These are phyloP conservation scores for Podaxis carcinomalis DNA, from an alignment of 768 basidiomycete genomes.

Conservation along the genomic window DNA sequence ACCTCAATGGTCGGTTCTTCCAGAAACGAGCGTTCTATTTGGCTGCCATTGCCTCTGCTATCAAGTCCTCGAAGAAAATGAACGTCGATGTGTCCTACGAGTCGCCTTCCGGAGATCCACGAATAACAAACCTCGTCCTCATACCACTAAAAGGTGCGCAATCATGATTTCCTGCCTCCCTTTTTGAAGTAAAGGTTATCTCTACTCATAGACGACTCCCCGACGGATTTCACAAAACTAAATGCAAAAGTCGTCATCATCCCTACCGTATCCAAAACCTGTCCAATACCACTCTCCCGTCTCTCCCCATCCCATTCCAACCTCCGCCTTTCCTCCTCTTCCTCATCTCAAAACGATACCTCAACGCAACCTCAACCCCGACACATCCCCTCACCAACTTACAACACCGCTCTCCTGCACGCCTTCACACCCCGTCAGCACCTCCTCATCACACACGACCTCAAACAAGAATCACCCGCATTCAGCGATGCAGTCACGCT, in stretches of 20 bases:
- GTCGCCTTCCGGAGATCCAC: constrained; percentile 54
- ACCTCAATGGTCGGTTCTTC: constrained; percentile 83
- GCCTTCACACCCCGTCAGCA: constrained; percentile 43
- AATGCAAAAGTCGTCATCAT: constrained; percentile 72
- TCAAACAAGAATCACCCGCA: constrained; percentile 52
- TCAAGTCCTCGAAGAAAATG: constrained; percentile 42
- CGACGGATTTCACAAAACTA: constrained; percentile 59
- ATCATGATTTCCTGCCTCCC: constrained; percentile 17
- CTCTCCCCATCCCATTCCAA: constrained; percentile 77
- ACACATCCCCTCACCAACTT: constrained; percentile 61
- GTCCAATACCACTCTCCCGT: constrained; percentile 61
- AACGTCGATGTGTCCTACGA: constrained; percentile 61
- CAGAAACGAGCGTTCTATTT: constrained; percentile 92
- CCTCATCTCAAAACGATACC: constrained; percentile 14
- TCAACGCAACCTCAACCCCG: constrained; percentile 17
- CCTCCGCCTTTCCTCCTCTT: constrained; percentile 23
- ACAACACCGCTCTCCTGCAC: constrained; percentile 71
- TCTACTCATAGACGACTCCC: constrained; percentile 39
- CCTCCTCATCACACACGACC: constrained; percentile 48
- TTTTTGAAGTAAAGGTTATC: constrained; percentile 16
- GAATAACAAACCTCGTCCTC: constrained; percentile 63
- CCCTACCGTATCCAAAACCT: constrained; percentile 53
- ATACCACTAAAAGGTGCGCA: constrained; percentile 47
- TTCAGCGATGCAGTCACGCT: constrained; percentile 75
- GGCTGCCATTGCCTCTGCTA: constrained; percentile 65